Base-by-base conservation (phyloP, 169 alveolate genomes). In the Plasmodium relictum region DNA sequence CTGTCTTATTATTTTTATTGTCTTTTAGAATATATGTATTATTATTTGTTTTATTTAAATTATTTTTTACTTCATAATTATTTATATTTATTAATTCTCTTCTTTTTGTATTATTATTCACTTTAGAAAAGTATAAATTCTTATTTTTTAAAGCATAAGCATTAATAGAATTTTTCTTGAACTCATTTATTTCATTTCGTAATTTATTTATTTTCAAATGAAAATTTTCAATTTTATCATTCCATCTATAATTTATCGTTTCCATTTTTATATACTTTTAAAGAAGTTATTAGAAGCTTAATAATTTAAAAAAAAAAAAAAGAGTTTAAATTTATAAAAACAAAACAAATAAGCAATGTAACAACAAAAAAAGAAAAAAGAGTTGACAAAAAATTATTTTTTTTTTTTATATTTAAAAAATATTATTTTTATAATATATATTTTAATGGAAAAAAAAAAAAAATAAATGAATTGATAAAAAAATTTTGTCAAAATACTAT, bases 81-180 rank as follows among this genome's bases (percentile, higher is more conserved):
- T 66, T 80, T 31, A 68, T 80, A 68, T 63, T 65, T 66, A 80
- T 80, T 14, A 80, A 24, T 50, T 80, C 90, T 80, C 90, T 65
- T 41, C 66, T 80, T 58, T 58, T 66, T 22, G 16, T 50, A 16
- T 59, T 54, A 59, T 66, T 80, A 45, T 66, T 80, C 72, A 65
- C n/a, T n/a, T 68, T 66, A 24, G 83, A 39, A 41, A 66, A 50
- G 39, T 42, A 39, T 10, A 26, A 45, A 18, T 80, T 65, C 31
- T 76, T 76, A 44, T 66, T 80, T 61, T 58, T 37, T 16, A 52
- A 24, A 20, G 50, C 12, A 52, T 48, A 66, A 8, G 65, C 42
- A 80, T 66, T 80, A 66, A 37, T 18, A 26, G 83, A 52, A 37
- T 42, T 26, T 20, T 71, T 65, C 83, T 80, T 80, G 31, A 50